phyloP scores from a whole-genome alignment of 2,329 filamentous ascomycete genomes.

The Colletotrichum trifolii region DNA sequence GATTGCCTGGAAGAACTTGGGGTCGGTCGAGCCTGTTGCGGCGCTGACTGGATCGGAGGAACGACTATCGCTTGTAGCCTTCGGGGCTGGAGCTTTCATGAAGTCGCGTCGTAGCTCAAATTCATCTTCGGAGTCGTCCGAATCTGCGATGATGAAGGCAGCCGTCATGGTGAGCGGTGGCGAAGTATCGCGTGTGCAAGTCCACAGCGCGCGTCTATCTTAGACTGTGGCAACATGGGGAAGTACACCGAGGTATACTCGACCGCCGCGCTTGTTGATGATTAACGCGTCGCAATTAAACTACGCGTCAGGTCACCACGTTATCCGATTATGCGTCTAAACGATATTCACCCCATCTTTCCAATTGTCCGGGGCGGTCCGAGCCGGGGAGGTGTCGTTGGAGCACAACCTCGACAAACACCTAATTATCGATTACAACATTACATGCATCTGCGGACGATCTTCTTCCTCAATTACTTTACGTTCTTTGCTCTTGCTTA shows the following conservation, averaged over 20 bases:
- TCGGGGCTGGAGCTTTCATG: conserved; percentile 23
- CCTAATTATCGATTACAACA: too few species aligned
- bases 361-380: not conserved
- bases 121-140: conserved; percentile 36
- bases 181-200: conserved; percentile 2
- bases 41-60: conserved; percentile 43
- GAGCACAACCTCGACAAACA: too few species aligned
- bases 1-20: conserved; percentile 58
- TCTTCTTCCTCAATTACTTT: too few species aligned
- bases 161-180: conserved; percentile 33
- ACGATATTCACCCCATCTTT: not conserved
- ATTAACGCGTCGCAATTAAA: not conserved
- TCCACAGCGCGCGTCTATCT: conserved; percentile 1
- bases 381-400: not conserved
- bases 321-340: not conserved
- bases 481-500: conserved; percentile 42
- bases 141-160: conserved; percentile 36
- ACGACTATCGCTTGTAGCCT: conserved; percentile 17
- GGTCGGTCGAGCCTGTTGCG: conserved; percentile 57
- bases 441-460: too few species aligned
- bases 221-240: conserved; percentile 2
- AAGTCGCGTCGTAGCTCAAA: conserved; percentile 17
- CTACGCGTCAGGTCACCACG: not conserved
- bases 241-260: not conserved
- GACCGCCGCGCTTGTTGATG: not conserved